phyloP scores from a whole-genome alignment of 768 basidiomycete species.

The Coprinellus micaceus region DNA sequence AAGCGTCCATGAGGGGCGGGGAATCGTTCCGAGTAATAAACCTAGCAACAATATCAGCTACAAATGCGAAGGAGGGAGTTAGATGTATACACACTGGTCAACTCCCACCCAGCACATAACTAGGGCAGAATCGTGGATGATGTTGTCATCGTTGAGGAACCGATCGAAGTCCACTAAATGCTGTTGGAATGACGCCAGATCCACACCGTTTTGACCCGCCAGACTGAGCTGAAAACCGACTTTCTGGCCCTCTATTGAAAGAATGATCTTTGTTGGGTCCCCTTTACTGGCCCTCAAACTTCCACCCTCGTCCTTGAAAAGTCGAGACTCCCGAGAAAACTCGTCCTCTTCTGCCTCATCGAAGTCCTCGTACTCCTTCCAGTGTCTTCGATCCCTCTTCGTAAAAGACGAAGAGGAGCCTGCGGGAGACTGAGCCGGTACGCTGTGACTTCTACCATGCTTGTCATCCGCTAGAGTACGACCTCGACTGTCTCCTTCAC shows the following conservation, averaged over 20 bases:
- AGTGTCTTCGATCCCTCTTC: conserved; percentile 21
- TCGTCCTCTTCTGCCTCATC: conserved; percentile 22
- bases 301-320: conserved; percentile 30
- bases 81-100: conserved; percentile 47
- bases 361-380: conserved; percentile 32
- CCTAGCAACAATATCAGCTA: conserved; percentile 30
- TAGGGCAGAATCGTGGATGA: conserved; percentile 61
- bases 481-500: conserved; percentile 16
- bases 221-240: conserved; percentile 76
- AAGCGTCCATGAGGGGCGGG: conserved; percentile 71
- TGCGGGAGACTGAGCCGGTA: conserved; percentile 51
- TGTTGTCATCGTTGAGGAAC: conserved; percentile 61
- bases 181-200: conserved; percentile 49
- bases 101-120: conserved; percentile 68
- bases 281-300: conserved; percentile 52
- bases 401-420: conserved; percentile 26
- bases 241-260: conserved; percentile 56
- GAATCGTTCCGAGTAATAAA: conserved; percentile 76
- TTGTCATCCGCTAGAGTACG: conserved; percentile 17
- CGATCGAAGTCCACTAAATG: conserved; percentile 59
- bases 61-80: not conserved
- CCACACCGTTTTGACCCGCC: not conserved
- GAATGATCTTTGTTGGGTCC: conserved; percentile 60
- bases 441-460: conserved; percentile 50
- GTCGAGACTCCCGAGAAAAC: conserved; percentile 2